These are phyloP conservation scores for Secale cereale DNA, from an alignment of 176 grass and related monocot species.

Conservation along the genomic window DNA sequence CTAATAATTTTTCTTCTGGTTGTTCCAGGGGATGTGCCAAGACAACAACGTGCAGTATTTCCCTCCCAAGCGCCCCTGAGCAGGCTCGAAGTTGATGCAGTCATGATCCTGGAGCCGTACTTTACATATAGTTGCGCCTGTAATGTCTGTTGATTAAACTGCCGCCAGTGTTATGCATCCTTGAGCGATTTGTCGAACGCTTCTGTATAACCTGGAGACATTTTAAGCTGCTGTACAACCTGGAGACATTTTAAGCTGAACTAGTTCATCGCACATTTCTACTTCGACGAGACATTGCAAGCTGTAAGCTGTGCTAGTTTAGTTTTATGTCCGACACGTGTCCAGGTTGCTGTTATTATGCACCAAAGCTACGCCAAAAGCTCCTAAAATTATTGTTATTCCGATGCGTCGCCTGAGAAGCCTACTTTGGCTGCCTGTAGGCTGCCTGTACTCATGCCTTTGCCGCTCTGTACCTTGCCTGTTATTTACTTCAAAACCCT, in stretches of 20 bases:
- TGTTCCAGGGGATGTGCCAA: conserved; percentile 63
- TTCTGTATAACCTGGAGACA: not conserved
- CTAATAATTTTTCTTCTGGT: not conserved
- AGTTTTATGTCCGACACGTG: not conserved
- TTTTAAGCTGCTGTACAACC: not conserved
- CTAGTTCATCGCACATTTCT: not conserved
- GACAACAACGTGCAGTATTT: conserved; percentile 86
- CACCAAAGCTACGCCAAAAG: not conserved
- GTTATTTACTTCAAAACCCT: too few species aligned
- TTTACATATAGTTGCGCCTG: not conserved
- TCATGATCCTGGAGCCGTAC: not conserved
- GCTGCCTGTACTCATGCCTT: too few species aligned
- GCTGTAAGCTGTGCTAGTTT: not conserved
- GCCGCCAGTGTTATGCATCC: not conserved
- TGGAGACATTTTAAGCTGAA: not conserved
- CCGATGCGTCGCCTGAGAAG: too few species aligned
- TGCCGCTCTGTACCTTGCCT: too few species aligned
- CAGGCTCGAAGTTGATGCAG: not conserved
- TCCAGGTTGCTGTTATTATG: not conserved
- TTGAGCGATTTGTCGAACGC: not conserved
- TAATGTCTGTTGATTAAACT: not conserved
- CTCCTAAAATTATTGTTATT: too few species aligned
- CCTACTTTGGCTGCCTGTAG: too few species aligned
- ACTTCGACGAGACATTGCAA: not conserved
- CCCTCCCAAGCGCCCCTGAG: conserved; percentile 67